Percentiles rank a stretch among this genome's conserved stretches.
These are phyloP conservation scores for Aspergillus melleus DNA, from an alignment of 2,329 filamentous ascomycete genomes.

Conservation along the genomic window DNA sequence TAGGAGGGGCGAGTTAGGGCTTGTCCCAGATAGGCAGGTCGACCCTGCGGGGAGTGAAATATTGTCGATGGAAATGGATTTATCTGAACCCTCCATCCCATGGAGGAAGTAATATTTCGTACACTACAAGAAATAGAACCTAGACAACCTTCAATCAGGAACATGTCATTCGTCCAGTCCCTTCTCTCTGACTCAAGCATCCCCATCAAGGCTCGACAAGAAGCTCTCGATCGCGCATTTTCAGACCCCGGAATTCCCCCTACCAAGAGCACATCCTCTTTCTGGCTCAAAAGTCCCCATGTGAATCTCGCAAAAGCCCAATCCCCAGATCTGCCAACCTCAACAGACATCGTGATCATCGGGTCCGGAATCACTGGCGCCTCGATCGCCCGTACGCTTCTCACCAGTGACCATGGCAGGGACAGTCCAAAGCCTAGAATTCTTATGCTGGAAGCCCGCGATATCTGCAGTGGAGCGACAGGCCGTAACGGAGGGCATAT, in stretches of 20 bases:
- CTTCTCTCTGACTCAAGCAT: slow-evolving; percentile 20
- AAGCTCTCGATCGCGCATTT: slow-evolving; percentile 25
- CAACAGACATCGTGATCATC: slow-evolving; percentile 31
- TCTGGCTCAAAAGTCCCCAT: slow-evolving; percentile 32
- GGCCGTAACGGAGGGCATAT: slow-evolving; percentile 38
- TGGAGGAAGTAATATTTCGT: too few relatives aligned
- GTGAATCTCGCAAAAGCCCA: slow-evolving; percentile 20
- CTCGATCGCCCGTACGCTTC: slow-evolving; percentile 26
- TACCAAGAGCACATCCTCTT: slow-evolving; percentile 32
- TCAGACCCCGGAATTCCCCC: slow-evolving; percentile 28
- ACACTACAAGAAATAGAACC: too few relatives aligned
- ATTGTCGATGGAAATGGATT: too few relatives aligned
- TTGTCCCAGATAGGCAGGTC: too few relatives aligned
- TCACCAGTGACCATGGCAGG: slow-evolving; percentile 5
- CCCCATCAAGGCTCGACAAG: slow-evolving; percentile 20
- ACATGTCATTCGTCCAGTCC: slow-evolving; percentile 25
- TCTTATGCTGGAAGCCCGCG: slow-evolving; percentile 32
- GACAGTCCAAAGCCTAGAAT: slow-evolving; percentile 11
- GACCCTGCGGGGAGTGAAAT: too few relatives aligned
- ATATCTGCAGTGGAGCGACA: slow-evolving; percentile 33
- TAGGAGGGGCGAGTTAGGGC: too few relatives aligned
- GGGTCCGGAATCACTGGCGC: slow-evolving; percentile 32
- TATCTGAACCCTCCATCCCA: too few relatives aligned
- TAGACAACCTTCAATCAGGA: neutral
- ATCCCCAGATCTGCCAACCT: slow-evolving; percentile 20